phyloP scores from a whole-genome alignment of 768 basidiomycete genomes.

The Boletus tylopilopsis region DNA sequence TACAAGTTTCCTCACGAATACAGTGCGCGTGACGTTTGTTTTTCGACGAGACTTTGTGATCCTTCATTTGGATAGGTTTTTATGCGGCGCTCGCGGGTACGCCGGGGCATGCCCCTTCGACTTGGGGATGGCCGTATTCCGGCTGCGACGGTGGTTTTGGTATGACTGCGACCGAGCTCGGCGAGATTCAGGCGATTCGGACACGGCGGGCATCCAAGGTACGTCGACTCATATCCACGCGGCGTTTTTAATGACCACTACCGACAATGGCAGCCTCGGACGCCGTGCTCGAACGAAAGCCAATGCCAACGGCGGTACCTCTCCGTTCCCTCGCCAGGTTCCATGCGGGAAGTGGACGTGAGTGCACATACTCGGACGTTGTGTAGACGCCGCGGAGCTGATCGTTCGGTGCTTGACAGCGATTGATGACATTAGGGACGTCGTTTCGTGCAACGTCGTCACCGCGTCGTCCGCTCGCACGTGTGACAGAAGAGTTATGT shows the following conservation, averaged over 20 bases:
- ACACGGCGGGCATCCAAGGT: background rate
- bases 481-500: conserved; percentile 21
- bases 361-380: too few relatives aligned
- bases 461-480: conserved; percentile 10
- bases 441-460: conserved; percentile 13
- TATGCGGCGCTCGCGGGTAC: conserved; percentile 18
- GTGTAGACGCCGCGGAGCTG: too few relatives aligned
- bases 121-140: background rate
- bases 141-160: too few relatives aligned
- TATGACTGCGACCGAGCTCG: too few relatives aligned
- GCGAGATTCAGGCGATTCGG: background rate
- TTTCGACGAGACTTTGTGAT: too few relatives aligned
- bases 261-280: background rate
- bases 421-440: background rate
- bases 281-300: background rate
- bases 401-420: background rate
- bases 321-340: conserved; percentile 12
- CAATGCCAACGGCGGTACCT: conserved; percentile 6
- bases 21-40: too few relatives aligned
- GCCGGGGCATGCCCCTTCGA: conserved; percentile 12
- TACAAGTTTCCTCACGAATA: conserved; percentile 26
- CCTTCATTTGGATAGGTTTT: conserved; percentile 15
- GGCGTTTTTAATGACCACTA: too few relatives aligned
- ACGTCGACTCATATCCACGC: too few relatives aligned
- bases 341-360: conserved; percentile 13